Evolutionary conservation across 768 basidiomycete genomes (phyloP).

Genomic region (Auricularia cornea): DNA sequence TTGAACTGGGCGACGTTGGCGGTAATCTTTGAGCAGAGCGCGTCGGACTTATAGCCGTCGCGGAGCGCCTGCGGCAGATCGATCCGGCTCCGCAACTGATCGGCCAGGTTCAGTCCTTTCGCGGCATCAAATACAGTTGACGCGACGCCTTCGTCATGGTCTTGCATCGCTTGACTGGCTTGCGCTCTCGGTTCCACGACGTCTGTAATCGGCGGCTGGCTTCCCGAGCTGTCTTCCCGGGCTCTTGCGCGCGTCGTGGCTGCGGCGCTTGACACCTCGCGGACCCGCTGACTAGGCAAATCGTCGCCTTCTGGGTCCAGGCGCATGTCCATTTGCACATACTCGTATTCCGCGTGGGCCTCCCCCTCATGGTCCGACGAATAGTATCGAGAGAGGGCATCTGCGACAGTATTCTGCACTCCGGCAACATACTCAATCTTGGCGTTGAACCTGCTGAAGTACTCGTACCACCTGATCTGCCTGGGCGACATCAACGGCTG

Average conservation of each 20-base stretch:
- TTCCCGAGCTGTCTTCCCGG: too few species aligned
- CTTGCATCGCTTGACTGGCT: neutral
- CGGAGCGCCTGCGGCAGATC: constrained; percentile 4
- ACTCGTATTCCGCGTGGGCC: neutral
- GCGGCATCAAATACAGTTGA: neutral
- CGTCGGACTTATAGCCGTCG: constrained; percentile 8
- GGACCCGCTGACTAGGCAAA: neutral
- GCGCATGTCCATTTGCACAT: constrained; percentile 1
- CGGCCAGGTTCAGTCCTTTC: neutral
- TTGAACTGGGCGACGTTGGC: neutral
- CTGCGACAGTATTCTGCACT: constrained; percentile 20
- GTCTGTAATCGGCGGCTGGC: too few species aligned
- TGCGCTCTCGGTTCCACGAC: neutral
- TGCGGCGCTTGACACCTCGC: neutral
- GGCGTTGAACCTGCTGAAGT: constrained; percentile 20
- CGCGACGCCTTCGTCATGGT: too few species aligned
- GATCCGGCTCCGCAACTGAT: neutral
- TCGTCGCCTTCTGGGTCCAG: constrained; percentile 11
- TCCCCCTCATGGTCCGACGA: constrained; percentile 16
- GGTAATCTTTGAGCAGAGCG: constrained; percentile 9
- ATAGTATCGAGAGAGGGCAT: constrained; percentile 24
- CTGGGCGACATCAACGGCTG: constrained; percentile 10
- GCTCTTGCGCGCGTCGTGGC: too few species aligned
- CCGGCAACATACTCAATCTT: constrained; percentile 21
- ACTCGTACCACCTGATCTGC: constrained; percentile 25